These are phyloP conservation scores for Neoscytalidium dimidiatum DNA, from an alignment of 2,329 filamentous ascomycete genomes.

Conservation along the genomic window DNA sequence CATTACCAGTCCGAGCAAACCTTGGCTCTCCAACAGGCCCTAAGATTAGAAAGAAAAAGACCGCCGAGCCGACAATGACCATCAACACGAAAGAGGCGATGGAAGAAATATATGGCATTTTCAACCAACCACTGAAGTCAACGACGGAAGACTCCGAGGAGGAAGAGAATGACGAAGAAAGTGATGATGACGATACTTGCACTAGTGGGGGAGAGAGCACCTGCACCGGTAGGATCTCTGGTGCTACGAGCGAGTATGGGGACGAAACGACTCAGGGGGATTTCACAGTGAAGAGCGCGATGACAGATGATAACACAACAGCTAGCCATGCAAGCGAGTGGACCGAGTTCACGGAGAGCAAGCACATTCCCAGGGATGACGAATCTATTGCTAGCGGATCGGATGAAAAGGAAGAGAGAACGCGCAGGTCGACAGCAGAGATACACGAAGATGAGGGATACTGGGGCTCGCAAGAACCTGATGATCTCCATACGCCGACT, in stretches of 20 bases:
- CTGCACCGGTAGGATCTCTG: conserved; percentile 70
- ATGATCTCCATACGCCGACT: conserved; percentile 45
- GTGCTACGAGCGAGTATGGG: conserved; percentile 63
- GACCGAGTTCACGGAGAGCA: conserved; percentile 81
- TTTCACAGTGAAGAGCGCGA: conserved; percentile 44
- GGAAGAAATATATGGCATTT: conserved; percentile 96
- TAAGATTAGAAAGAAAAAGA: conserved; percentile 76
- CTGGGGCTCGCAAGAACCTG: conserved; percentile 33
- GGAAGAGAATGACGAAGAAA: conserved; percentile 66
- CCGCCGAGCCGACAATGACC: conserved; percentile 92
- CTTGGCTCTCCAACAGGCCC: conserved; percentile 84
- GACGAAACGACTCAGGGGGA: conserved; percentile 60
- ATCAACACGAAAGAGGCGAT: conserved; percentile 93
- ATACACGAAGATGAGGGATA: conserved; percentile 31
- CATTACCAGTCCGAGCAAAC: conserved; percentile 77
- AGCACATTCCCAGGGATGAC: conserved; percentile 61
- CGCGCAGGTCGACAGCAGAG: neutral
- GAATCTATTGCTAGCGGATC: conserved; percentile 33
- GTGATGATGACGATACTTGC: conserved; percentile 74
- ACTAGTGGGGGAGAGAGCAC: conserved; percentile 86
- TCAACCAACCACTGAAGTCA: conserved; percentile 77
- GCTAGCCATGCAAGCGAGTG: conserved; percentile 68
- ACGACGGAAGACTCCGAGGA: conserved; percentile 47
- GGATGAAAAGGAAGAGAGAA: conserved; percentile 37
- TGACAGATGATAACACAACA: conserved; percentile 32